These are phyloP conservation scores for Aureoboletus auriporus DNA, from an alignment of 768 basidiomycete species.

Conservation along the genomic window DNA sequence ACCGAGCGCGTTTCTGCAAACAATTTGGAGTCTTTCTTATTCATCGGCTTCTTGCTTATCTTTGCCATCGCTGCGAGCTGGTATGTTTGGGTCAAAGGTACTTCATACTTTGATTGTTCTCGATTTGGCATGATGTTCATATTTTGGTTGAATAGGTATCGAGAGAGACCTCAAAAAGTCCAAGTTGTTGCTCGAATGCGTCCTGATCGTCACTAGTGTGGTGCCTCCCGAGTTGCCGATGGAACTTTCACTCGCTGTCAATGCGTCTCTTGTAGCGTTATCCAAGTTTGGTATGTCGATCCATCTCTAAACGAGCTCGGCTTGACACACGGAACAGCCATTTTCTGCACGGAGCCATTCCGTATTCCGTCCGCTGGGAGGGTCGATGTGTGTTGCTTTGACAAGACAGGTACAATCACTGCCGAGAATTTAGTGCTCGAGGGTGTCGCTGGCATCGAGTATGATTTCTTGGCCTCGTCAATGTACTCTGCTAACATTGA, in stretches of 20 bases:
- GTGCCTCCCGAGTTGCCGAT: slow-evolving; percentile 98
- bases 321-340: slow-evolving; percentile 51
- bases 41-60: slow-evolving; percentile 96
- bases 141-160: slow-evolving; percentile 51
- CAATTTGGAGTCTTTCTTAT: slow-evolving; percentile 92
- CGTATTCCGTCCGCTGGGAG: slow-evolving; percentile 93
- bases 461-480: slow-evolving; percentile 27
- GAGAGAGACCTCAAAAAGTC: slow-evolving; percentile 92
- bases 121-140: slow-evolving; percentile 2
- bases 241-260: slow-evolving; percentile 96
- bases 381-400: slow-evolving; percentile 98
- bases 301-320: neutral
- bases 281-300: slow-evolving; percentile 77
- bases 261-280: slow-evolving; percentile 88
- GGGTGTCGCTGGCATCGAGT: slow-evolving; percentile 91
- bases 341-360: slow-evolving; percentile 99
- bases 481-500: slow-evolving; percentile 1
- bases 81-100: slow-evolving; percentile 97
- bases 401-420: slow-evolving; percentile 99
- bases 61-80: slow-evolving; percentile 97
- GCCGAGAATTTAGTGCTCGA: slow-evolving; percentile 93
- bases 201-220: slow-evolving; percentile 94
- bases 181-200: slow-evolving; percentile 91
- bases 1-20: slow-evolving; percentile 96
- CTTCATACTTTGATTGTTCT: slow-evolving; percentile 14